Percentiles rank a stretch among this genome's conserved stretches.
Evolutionary conservation across 23 red algal species (phyloP).

Genomic region (Pyropia yezoensis): DNA sequence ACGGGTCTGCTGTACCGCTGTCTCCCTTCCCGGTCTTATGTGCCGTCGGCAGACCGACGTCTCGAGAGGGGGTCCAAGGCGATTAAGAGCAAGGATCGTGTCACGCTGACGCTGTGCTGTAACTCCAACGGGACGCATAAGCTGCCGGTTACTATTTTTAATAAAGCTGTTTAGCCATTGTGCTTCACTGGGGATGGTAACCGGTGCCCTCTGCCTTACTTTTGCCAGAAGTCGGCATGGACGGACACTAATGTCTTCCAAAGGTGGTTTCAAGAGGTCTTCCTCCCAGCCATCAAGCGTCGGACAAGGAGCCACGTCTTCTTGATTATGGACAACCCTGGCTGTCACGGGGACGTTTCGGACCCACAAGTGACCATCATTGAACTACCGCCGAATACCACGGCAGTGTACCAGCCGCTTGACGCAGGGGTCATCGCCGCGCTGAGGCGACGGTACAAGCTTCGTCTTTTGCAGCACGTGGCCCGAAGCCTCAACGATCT

Average conservation of each 20-base stretch:
- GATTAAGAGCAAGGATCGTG: slow-evolving; percentile 1
- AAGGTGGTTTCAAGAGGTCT: neutral
- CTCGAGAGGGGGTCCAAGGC: neutral
- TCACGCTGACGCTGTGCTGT: neutral
- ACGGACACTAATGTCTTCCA: neutral
- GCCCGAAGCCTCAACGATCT: too few relatives aligned
- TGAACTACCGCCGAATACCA: slow-evolving; percentile 19
- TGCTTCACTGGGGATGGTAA: neutral
- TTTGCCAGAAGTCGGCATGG: neutral
- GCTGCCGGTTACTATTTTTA: neutral
- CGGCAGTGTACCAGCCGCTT: slow-evolving; percentile 1
- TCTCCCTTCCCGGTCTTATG: too few relatives aligned
- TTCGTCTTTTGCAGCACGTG: too few relatives aligned
- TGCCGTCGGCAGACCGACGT: too few relatives aligned
- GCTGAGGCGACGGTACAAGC: slow-evolving; percentile 15
- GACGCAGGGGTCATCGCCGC: slow-evolving; percentile 23
- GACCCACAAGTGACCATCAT: too few relatives aligned
- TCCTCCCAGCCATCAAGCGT: neutral
- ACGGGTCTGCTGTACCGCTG: too few relatives aligned
- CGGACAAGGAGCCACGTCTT: neutral
- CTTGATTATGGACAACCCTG: slow-evolving; percentile 2
- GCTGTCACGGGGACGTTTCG: neutral
- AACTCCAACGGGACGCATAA: slow-evolving; percentile 1
- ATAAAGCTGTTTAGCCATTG: neutral
- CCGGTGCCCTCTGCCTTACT: slow-evolving; percentile 1